Evolutionary conservation across 805 yeast species (phyloP), one percentile per base, ranked within the genome.

Genomic region (Hanseniaspora osmophila): DNA sequence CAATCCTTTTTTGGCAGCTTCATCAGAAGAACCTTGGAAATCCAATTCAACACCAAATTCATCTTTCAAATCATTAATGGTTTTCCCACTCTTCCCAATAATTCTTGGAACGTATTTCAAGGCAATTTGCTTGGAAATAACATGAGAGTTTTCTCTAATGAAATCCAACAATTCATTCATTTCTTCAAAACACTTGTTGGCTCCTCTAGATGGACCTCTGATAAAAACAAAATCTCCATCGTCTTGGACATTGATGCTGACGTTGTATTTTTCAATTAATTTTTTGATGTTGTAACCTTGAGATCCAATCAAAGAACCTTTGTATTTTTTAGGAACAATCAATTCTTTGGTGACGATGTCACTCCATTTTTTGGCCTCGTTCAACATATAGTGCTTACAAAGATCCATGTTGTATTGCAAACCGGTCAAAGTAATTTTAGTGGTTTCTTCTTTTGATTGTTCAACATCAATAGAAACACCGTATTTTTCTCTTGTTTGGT

Each of bases 191-290:
- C 94, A 94, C 60, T 79, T 78, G 32, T 76, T 71, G 32, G 84
- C 97, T 53, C 90, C 92, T 63, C 80, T 81, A 22, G 96, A 84
- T 43, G 96, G 94, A 46, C 96, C 96, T 56, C 79, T 78, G 48
- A 90, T 73, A 30, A 72, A 67, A 38, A 74, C 69, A 38, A 82
- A 78, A 53, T 84, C 92, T 47, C 68, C 69, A 35, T 68, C 69
- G 50, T 72, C 63, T 33, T 94, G 94, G 71, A 92, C 86, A 55
- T 75, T 70, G 55, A 92, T 82, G 50, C 70, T 69, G 37, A 90
- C 96, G 50, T 74, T 75, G 68, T 92, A 90, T 64, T 85, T 86
- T 47, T 84, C 88, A 62, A 83, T 90, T 59, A 92, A 71, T 61
- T 94, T 81, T 58, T 78, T 78, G 52, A 84, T 84, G 59, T 84